Percentiles rank a stretch among this genome's conserved stretches.
These are phyloP conservation scores for Aspergillus ochraceoroseus DNA, from an alignment of 2,329 filamentous ascomycete genomes.

Conservation along the genomic window DNA sequence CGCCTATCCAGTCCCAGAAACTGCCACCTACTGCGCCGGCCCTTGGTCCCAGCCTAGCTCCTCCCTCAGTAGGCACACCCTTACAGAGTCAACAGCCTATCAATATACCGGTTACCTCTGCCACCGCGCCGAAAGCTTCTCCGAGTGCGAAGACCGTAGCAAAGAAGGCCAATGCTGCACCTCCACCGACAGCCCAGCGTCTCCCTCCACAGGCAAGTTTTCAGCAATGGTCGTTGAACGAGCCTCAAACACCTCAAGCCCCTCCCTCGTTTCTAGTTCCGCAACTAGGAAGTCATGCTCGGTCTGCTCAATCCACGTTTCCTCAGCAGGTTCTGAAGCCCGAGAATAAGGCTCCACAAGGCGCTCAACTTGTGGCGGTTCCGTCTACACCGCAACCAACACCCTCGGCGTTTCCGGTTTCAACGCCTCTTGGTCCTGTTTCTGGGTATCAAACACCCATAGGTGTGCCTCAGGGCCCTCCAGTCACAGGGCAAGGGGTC, in stretches of 20 bases:
- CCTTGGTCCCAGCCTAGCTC: no score
- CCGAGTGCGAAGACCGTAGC: slow-evolving; percentile 15
- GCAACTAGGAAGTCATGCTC: slow-evolving; percentile 19
- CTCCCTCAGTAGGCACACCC: slow-evolving; percentile 12
- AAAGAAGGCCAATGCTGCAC: slow-evolving; percentile 17
- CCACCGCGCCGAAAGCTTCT: slow-evolving; percentile 13
- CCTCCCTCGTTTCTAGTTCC: slow-evolving; percentile 20
- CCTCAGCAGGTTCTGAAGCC: slow-evolving; percentile 18
- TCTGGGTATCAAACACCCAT: slow-evolving; percentile 30
- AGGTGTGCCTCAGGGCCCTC: slow-evolving; percentile 23
- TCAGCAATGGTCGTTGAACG: slow-evolving; percentile 38
- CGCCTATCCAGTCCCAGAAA: no score
- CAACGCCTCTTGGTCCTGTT: slow-evolving; percentile 23
- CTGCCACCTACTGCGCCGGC: no score
- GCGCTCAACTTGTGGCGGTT: slow-evolving; percentile 17
- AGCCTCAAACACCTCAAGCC: slow-evolving; percentile 29
- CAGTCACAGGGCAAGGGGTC: slow-evolving; percentile 23
- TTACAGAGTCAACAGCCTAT: slow-evolving; percentile 16
- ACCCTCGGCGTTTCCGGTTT: slow-evolving; percentile 21
- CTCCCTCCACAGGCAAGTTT: slow-evolving; percentile 31
- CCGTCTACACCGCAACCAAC: slow-evolving; percentile 29
- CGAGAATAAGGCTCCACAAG: slow-evolving; percentile 17
- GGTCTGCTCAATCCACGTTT: slow-evolving; percentile 20
- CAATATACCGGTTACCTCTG: slow-evolving; percentile 17
- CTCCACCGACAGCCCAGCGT: slow-evolving; percentile 21